Conservation (phyloP, 129 eudicot species). For the Tagetes erecta region DNA sequence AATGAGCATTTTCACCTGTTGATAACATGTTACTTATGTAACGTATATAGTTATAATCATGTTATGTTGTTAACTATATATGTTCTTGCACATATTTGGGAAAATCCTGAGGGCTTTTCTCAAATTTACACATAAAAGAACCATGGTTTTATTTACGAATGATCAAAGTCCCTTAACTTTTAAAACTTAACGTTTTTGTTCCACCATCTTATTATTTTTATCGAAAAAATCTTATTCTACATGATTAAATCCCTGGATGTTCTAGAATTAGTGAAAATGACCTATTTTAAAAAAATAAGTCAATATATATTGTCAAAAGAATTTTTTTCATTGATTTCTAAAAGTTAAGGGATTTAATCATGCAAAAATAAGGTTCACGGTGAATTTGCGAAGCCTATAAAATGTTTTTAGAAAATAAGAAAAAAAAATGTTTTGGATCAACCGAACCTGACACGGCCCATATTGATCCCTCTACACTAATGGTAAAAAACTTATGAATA, state of each 20-base stretch:
- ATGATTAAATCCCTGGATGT: neutral
- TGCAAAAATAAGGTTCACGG: neutral
- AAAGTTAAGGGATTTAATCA: constrained; percentile 9
- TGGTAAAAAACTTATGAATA: neutral
- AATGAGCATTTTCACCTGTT: neutral
- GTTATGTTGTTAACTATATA: too few species aligned
- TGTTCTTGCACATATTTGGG: too few species aligned
- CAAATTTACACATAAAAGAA: too few species aligned
- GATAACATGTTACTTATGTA: neutral
- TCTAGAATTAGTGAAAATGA: too few species aligned
- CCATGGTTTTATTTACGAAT: too few species aligned
- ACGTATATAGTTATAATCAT: neutral
- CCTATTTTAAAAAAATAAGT: too few species aligned
- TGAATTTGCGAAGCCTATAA: too few species aligned
- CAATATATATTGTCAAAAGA: too few species aligned
- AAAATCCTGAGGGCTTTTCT: neutral
- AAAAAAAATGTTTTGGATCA: too few species aligned
- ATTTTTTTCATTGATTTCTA: neutral
- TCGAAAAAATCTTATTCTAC: neutral
- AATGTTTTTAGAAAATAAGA: too few species aligned
- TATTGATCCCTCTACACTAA: neutral
- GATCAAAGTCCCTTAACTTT: neutral
- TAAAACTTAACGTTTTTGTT: too few species aligned
- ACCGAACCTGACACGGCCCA: neutral
- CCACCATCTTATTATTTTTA: neutral